A percentile compares a stretch with the other conserved stretches of the same genome.
phyloP scores from a whole-genome alignment of 352 stramenopile species.

The Pythium aristosporum region DNA sequence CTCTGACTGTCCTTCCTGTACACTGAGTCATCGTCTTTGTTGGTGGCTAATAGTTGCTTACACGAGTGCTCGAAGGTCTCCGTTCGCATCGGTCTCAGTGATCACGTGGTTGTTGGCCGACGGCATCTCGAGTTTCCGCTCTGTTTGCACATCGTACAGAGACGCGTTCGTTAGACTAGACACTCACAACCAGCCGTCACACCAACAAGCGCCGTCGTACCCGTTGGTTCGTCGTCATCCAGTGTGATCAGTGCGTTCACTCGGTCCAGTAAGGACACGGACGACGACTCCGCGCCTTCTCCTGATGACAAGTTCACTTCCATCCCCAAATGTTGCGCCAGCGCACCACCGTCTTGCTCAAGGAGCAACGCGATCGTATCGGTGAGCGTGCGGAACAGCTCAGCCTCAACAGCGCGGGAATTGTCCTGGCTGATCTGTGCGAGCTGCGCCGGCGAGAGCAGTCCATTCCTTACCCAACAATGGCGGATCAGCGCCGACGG shows the following conservation, averaged over 20 bases:
- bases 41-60: constrained; percentile 7
- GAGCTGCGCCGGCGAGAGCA: constrained; percentile 24
- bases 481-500: constrained; percentile 27
- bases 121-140: constrained; percentile 24
- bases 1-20: constrained; percentile 14
- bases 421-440: constrained; percentile 30
- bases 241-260: constrained; percentile 30
- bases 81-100: constrained; percentile 26
- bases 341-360: constrained; percentile 13
- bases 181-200: not conserved
- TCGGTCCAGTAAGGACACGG: constrained; percentile 15
- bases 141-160: constrained; percentile 2
- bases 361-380: constrained; percentile 11
- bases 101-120: constrained; percentile 14
- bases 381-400: constrained; percentile 24
- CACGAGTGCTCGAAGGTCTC: constrained; percentile 27
- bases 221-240: constrained; percentile 29
- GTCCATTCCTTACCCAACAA: constrained; percentile 28
- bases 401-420: constrained; percentile 23
- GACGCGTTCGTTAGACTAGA: not conserved
- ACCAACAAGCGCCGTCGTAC: not conserved
- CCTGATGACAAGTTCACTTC: not conserved
- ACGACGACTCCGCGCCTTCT: not conserved
- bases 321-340: constrained; percentile 21
- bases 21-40: not conserved